These are phyloP conservation scores for Xylaria multiplex DNA, from an alignment of 2,329 filamentous ascomycete genomes.

Conservation along the genomic window DNA sequence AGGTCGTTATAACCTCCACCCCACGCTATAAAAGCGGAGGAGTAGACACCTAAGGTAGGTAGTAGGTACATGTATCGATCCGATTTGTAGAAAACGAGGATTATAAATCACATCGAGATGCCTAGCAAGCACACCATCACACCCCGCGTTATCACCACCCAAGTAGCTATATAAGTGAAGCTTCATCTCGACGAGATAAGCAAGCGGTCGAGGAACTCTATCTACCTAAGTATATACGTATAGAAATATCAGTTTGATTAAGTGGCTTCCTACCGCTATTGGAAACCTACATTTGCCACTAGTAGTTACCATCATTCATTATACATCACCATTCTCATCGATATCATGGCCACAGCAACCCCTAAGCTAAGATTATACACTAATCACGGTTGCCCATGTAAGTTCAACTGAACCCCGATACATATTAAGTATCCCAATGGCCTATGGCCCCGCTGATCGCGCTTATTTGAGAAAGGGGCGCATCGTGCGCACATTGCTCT, in stretches of 20 bases:
- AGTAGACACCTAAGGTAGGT: no score
- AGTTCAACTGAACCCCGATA: constrained; percentile 5
- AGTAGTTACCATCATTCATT: background rate
- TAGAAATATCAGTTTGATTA: no score
- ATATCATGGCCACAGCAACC: constrained; percentile 38
- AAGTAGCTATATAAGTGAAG: background rate
- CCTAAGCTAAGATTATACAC: constrained; percentile 46
- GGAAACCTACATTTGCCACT: background rate
- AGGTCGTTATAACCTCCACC: no score
- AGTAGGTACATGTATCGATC: no score
- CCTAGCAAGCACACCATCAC: constrained; percentile 24
- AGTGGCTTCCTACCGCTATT: background rate
- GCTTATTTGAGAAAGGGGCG: constrained; percentile 57
- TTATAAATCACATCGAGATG: constrained; percentile 22
- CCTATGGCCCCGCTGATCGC: constrained; percentile 17
- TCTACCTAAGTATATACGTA: no score
- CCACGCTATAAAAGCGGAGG: no score
- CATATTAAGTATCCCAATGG: background rate
- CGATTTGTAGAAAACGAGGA: background rate
- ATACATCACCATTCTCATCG: background rate
- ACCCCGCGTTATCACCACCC: constrained; percentile 25
- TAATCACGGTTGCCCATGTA: constrained; percentile 47
- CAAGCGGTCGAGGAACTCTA: background rate
- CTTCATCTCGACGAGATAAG: background rate
- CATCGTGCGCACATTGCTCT: constrained; percentile 80